A percentile compares a stretch with the other conserved stretches of the same genome.
These are phyloP conservation scores for Pseudocercospora musae DNA, from an alignment of 2,329 filamentous ascomycete species.

Conservation along the genomic window DNA sequence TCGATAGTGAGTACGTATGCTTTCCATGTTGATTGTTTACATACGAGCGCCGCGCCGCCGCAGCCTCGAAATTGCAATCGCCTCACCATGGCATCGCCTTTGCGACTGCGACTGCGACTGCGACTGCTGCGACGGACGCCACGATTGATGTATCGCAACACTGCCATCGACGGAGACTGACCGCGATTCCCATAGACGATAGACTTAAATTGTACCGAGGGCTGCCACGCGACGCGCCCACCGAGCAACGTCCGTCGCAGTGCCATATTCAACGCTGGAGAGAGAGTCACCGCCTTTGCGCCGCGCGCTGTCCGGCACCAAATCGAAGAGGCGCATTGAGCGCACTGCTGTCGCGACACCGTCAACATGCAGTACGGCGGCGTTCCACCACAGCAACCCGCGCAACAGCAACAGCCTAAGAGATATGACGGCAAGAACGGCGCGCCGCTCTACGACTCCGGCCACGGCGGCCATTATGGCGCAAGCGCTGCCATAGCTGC, in stretches of 20 bases:
- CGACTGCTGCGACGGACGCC: not conserved
- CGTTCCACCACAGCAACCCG: conserved; percentile 31
- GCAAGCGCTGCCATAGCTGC: conserved; percentile 67
- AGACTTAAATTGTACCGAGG: not conserved
- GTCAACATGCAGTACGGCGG: conserved; percentile 32
- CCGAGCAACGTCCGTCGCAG: not conserved
- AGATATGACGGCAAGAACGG: conserved; percentile 50
- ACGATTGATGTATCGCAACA: not conserved
- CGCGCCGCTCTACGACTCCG: conserved; percentile 46
- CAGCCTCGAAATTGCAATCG: not conserved
- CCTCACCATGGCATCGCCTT: conserved; percentile 1
- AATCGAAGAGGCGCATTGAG: conserved; percentile 7
- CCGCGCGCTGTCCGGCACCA: conserved; percentile 8
- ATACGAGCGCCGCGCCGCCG: conserved; percentile 6
- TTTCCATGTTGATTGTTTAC: conserved; percentile 17
- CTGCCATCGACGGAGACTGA: not conserved
- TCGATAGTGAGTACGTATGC: conserved; percentile 12
- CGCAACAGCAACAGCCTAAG: conserved; percentile 39
- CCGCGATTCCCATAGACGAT: conserved; percentile 2
- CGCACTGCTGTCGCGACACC: conserved; percentile 13
- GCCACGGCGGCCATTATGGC: conserved; percentile 50
- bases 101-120: not conserved
- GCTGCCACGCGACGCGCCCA: conserved; percentile 10
- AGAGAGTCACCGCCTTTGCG: conserved; percentile 9
- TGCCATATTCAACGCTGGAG: not conserved